Base-by-base conservation (phyloP, 306 rosid genomes). In the Heteromeles arbutifolia region DNA sequence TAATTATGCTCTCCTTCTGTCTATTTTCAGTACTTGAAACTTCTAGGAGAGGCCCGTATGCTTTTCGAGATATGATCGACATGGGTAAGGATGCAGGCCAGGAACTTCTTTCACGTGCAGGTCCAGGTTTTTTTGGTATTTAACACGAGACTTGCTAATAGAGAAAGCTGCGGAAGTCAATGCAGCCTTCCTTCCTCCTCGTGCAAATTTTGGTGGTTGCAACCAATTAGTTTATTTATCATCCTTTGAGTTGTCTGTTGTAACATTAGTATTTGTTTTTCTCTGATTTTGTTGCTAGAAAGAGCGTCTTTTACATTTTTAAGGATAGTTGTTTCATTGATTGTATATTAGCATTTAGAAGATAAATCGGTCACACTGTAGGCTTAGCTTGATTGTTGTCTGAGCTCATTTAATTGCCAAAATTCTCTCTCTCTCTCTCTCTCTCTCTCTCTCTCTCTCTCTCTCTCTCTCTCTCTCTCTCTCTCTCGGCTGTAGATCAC, bases 21-120 rank as follows among this genome's bases (percentile, higher is more conserved):
- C 59, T 53, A 6, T 32, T 85, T 77, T 50, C 83, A 92, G 97
- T 92, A 78, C 89, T 90, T 11, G 92, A 92, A 81, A 92, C 96
- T 37, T 88, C 96, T 22, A 86, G 97, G 85, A 80, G 74, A 77
- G 97, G 92, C 69, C 87, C 65, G 21, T 92, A 87, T 67, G 79
- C 94, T 31, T 39, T 59, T 34, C 87, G 88, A 61, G 97, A 92
- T 63, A 92, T 92, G 97, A 61, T 90, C 32, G 72, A 75, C 79
- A 92, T 92, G 86, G 97, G 97, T 65, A 83, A 83, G 82, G 97
- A 90, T 81, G 97, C 97, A 41, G 94, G 97, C 13, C 75, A 87
- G 86, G 97, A 92, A 86, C 96, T 92, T 65, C 94, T 92, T 59
- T 86, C 91, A 69, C 86, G 66, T 22, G 97, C 97, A 45, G 96